Evolutionary conservation across 2,329 filamentous ascomycete genomes (phyloP), one percentile per base, ranked within the genome.

Genomic region (Penicillium rolfsii): DNA sequence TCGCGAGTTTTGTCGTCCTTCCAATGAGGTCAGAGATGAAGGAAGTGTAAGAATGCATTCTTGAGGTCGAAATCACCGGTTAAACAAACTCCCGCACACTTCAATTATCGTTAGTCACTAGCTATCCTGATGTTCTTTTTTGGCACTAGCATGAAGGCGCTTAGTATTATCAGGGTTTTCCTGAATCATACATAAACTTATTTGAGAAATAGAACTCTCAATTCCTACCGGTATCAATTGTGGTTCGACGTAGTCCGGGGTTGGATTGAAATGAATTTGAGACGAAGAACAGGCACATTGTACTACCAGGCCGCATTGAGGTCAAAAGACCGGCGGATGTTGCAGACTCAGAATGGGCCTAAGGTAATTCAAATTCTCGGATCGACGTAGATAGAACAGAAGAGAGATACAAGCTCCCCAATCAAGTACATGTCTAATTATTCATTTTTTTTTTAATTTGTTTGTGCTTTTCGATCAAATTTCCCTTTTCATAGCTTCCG

Each of bases 241-340:
- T 33, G 55, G 55, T 38, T 64, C 62, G 57, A 59, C 9, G 24
- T 55, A 57, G 55, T 55, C 57, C 53, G 61, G 64, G 64, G 63
- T 64, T 65, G 64, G 50, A 62, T 62, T 54, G 57, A 53, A 58
- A 60, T 55, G 58, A 57, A 53, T 60, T 52, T 64, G 61, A 63
- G 62, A 59, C 50, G 56, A 53, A 16, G 46, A 56, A 57, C 50
- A 57, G 46, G 33, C 43, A 40, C 45, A 61, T 66, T 67, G 65
- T 67, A 64, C 58, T 26, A 62, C 64, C 60, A 26, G 28, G 5
- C 9, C 9, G 19, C 28, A 36, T 28, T 46, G 33, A 28, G 24
- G 8, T 9, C 40, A 26, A 28, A 56, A 35, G 50, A 50, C 46
- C 40, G 24, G 41, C 48, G 16, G 16, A 53, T 62, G 45, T 58